Conservation (phyloP, 2,329 filamentous ascomycete species). For the Trichophyton benhamiae region DNA sequence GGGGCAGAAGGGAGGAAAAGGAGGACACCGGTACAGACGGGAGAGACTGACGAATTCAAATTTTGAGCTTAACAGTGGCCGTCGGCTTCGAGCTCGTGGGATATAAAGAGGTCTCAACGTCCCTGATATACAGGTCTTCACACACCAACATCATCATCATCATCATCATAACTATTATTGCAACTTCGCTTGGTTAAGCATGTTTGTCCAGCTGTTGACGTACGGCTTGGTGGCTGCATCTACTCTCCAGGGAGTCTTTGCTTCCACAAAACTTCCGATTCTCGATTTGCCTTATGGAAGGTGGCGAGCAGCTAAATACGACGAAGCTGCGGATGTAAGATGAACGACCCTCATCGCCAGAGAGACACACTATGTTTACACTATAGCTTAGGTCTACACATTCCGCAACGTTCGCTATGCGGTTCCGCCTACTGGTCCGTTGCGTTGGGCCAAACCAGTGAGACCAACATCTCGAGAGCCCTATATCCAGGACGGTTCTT, state of each 20-base stretch:
- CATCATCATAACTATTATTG: neutral
- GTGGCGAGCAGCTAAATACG: constrained; percentile 22
- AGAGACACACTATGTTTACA: neutral
- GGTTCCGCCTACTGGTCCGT: constrained; percentile 30
- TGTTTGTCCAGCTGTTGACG: neutral
- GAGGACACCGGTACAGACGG: neutral
- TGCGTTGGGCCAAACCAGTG: constrained; percentile 32
- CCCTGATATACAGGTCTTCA: neutral
- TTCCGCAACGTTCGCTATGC: constrained; percentile 37
- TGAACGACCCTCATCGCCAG: neutral
- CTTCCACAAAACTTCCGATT: constrained; percentile 17
- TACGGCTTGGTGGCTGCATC: neutral
- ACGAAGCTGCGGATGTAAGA: constrained; percentile 21
- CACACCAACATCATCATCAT: neutral
- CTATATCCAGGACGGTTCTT: constrained; percentile 22
- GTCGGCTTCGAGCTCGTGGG: neutral
- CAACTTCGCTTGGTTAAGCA: neutral
- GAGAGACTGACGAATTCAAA: neutral
- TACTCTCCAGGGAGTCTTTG: neutral
- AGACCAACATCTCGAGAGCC: constrained; percentile 22
- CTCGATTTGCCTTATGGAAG: constrained; percentile 25
- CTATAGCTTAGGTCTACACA: constrained; percentile 20
- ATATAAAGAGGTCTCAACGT: neutral
- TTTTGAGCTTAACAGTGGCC: neutral
- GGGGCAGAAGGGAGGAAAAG: neutral